Conservation (phyloP, 164 flowering plant species). For the Aristolochia californica region DNA sequence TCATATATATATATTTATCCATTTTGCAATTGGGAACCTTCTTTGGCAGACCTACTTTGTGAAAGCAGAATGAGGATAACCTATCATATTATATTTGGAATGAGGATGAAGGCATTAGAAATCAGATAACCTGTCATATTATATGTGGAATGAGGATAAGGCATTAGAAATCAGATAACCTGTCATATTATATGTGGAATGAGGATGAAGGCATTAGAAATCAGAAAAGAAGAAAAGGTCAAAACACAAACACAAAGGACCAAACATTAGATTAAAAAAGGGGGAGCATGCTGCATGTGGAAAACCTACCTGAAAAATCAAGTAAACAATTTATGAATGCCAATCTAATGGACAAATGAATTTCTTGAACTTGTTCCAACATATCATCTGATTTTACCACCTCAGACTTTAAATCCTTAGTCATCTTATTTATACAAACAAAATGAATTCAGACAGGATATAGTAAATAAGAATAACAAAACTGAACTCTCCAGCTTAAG, state of each 20-base stretch:
- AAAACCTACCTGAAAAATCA: constrained; percentile 78
- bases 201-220: constrained; percentile 8
- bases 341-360: constrained; percentile 76
- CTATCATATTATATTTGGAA: too few species aligned
- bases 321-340: constrained; percentile 84
- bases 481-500: too few species aligned
- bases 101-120: constrained; percentile 53
- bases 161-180: constrained; percentile 76
- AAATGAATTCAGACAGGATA: too few species aligned
- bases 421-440: constrained; percentile 34
- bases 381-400: constrained; percentile 62
- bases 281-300: background rate
- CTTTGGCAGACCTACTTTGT: constrained; percentile 41
- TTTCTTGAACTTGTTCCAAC: constrained; percentile 69
- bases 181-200: constrained; percentile 12
- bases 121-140: too few species aligned
- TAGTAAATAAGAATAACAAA: too few species aligned
- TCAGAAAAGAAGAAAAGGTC: constrained; percentile 1
- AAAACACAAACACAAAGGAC: background rate
- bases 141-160: too few species aligned
- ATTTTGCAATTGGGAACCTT: constrained; percentile 37
- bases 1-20: constrained; percentile 53
- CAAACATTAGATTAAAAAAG: background rate
- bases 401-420: constrained; percentile 54
- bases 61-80: too few species aligned